Evolutionary conservation across 352 stramenopile genomes (phyloP), one percentile per base, ranked within the genome.

Genomic region (Globisporangium heterothallicum): DNA sequence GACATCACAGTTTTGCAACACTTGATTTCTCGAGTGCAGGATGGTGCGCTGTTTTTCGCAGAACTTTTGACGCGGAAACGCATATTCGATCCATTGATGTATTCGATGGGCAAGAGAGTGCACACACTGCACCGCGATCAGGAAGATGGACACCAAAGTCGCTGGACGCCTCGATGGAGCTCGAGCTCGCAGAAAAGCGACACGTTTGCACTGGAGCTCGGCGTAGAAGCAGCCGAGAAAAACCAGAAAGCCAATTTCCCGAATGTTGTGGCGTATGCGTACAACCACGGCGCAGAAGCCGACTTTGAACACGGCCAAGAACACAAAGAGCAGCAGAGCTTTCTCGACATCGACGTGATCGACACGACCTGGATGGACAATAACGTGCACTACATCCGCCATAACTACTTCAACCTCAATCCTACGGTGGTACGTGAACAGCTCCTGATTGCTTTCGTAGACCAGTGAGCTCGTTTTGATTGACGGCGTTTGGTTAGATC

Each of bases 321-420:
- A 13, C 46, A 73, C 19, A 58, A 63, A 0, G 32, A 59, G 2
- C 51, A 55, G 10, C 53, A 64, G 9, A 47, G 74, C 29, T 92
- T 78, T 53, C 61, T 96, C 16, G 83, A 94, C 62, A 73, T 90
- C 42, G 86, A 95, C 63, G 83, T 91, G 14, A 88, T 96, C 51
- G 84, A 95, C 58, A 96, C 79, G 22, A 92, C 86, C 9, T 88
- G 77, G 63, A 84, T 94, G 49, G 82, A 94, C 54, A 85, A 84
- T 38, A 96, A 96, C 47, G 78, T 96, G 38, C 78, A 90, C 56
- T 65, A 68, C 24, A 76, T 92, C 38, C 72, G 84, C 3, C 84
- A 95, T 69, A 89, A 84, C 53, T 93, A 87, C 58, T 96, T 90
- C 59, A 93, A 86, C 48, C 52, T 96, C 22, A 96, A 96, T 53